Conservation (phyloP, 768 basidiomycete genomes). For the Lactifluus piperatus region DNA sequence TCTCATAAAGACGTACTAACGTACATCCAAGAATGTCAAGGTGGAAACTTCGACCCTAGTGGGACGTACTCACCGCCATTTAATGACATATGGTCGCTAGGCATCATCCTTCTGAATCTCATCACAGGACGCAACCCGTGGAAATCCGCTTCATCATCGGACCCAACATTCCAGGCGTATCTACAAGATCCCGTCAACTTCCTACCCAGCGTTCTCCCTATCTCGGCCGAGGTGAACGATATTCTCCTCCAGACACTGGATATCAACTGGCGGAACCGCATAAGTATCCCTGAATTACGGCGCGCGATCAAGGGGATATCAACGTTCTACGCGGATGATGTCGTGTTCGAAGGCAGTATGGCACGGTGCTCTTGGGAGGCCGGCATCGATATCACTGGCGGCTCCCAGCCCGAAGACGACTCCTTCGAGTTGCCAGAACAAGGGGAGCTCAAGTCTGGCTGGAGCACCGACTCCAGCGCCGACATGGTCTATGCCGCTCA, state of each 20-base stretch:
- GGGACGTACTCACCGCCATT: slow-evolving; percentile 74
- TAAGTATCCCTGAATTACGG: slow-evolving; percentile 40
- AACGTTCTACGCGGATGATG: slow-evolving; percentile 66
- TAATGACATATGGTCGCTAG: slow-evolving; percentile 96
- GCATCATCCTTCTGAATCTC: slow-evolving; percentile 93
- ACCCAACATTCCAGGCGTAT: slow-evolving; percentile 88
- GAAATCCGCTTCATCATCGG: slow-evolving; percentile 76
- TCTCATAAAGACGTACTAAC: slow-evolving; percentile 19
- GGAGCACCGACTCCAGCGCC: slow-evolving; percentile 43
- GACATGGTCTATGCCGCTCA: slow-evolving; percentile 19
- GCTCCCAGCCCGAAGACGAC: slow-evolving; percentile 26
- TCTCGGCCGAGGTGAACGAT: slow-evolving; percentile 30
- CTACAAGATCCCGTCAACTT: slow-evolving; percentile 67
- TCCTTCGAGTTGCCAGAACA: slow-evolving; percentile 42
- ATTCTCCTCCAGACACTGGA: slow-evolving; percentile 28
- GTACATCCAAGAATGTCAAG: slow-evolving; percentile 70
- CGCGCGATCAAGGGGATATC: slow-evolving; percentile 45
- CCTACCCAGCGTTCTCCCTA: slow-evolving; percentile 49
- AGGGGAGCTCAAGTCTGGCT: slow-evolving; percentile 42
- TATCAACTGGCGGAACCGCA: slow-evolving; percentile 30
- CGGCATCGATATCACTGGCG: slow-evolving; percentile 54
- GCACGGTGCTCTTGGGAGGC: slow-evolving; percentile 73
- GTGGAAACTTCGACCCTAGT: slow-evolving; percentile 53
- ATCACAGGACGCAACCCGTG: slow-evolving; percentile 94
- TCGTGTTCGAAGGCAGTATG: slow-evolving; percentile 73